phyloP scores from a whole-genome alignment of 2,329 filamentous ascomycete genomes.

The Metarhizium sp. region DNA sequence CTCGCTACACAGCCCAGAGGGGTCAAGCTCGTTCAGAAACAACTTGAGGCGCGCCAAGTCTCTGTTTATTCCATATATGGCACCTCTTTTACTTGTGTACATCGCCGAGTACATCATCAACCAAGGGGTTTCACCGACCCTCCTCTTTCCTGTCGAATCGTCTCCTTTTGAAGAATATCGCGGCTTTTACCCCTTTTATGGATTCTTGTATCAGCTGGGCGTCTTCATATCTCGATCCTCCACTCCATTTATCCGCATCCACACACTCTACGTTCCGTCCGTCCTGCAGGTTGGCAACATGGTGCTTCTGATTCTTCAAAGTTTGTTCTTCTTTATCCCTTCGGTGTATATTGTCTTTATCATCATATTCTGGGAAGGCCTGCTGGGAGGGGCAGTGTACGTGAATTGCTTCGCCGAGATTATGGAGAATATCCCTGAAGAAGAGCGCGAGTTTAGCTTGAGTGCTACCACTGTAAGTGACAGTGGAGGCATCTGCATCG shows the following conservation, averaged over 20 bases:
- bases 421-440: constrained; percentile 65
- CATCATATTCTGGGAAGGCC: constrained; percentile 87
- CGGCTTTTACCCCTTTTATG: constrained; percentile 90
- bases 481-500: constrained; percentile 81
- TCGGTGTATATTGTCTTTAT: constrained; percentile 78
- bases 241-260: constrained; percentile 76
- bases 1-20: constrained; percentile 19
- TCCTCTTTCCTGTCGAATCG: constrained; percentile 70
- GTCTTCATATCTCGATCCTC: constrained; percentile 93
- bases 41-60: constrained; percentile 57
- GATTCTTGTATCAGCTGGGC: constrained; percentile 87
- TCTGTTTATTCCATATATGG: constrained; percentile 75
- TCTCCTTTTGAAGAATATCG: constrained; percentile 76
- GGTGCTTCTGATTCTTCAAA: constrained; percentile 61
- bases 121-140: constrained; percentile 81
- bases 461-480: constrained; percentile 88
- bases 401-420: constrained; percentile 96
- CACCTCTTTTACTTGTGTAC: constrained; percentile 85
- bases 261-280: constrained; percentile 71
- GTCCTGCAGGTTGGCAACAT: constrained; percentile 77
- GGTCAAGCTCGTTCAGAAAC: constrained; percentile 26
- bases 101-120: constrained; percentile 97
- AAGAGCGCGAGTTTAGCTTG: constrained; percentile 84
- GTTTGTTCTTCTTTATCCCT: constrained; percentile 72
- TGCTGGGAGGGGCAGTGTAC: constrained; percentile 86